These are phyloP conservation scores for Coemansia sp. DNA, from an alignment of 192 early-diverging fungal genomes.

Conservation along the genomic window DNA sequence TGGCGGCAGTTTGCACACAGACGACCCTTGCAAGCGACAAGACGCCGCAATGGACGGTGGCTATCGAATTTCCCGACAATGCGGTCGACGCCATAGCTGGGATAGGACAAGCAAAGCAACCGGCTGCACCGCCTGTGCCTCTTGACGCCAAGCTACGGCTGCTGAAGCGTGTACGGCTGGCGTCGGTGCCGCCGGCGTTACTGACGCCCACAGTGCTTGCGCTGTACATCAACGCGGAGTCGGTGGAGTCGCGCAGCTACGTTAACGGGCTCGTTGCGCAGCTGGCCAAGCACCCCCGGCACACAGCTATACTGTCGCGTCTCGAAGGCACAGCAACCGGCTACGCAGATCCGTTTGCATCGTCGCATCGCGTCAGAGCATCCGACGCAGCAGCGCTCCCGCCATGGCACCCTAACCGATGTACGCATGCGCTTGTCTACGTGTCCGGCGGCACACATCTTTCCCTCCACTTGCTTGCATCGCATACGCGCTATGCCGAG, in stretches of 20 bases:
- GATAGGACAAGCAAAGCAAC: constrained; percentile 2
- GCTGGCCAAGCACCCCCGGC: constrained; percentile 7
- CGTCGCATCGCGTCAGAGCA: background rate
- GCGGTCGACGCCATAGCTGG: constrained; percentile 19
- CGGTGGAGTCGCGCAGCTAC: constrained; percentile 17
- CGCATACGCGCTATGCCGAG: constrained; percentile 10
- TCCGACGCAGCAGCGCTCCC: background rate
- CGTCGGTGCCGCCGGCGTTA: constrained; percentile 31
- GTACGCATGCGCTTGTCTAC: constrained; percentile 29
- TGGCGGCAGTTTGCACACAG: background rate
- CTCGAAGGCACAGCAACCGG: constrained; percentile 13
- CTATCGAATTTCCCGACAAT: constrained; percentile 15
- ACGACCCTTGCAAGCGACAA: background rate
- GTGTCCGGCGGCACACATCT: constrained; percentile 12
- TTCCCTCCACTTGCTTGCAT: constrained; percentile 37
- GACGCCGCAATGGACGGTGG: constrained; percentile 16
- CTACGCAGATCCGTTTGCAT: constrained; percentile 25
- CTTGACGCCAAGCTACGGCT: constrained; percentile 34
- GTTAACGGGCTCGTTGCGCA: constrained; percentile 28
- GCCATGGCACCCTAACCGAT: constrained; percentile 9
- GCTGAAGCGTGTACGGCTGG: constrained; percentile 17
- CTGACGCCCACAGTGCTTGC: constrained; percentile 14
- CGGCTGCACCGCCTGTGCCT: constrained; percentile 1
- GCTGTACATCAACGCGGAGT: constrained; percentile 27
- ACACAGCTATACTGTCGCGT: constrained; percentile 9